Percentiles rank a stretch among this genome's conserved stretches.
These are phyloP conservation scores for Vitis hybrid DNA, from an alignment of 177 flowering plant genomes.

Conservation along the genomic window DNA sequence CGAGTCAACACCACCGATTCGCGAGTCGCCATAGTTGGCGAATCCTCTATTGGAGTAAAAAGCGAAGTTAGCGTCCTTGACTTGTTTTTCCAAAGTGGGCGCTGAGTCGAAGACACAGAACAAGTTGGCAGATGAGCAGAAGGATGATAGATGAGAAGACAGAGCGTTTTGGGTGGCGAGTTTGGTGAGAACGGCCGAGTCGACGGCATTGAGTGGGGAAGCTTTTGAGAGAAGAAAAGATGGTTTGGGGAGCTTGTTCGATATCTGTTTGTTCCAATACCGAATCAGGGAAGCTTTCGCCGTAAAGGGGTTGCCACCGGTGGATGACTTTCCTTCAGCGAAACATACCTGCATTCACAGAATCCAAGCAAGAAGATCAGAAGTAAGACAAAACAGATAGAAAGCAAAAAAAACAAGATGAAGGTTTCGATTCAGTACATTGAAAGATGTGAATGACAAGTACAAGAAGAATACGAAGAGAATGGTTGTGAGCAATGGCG, in stretches of 20 bases:
- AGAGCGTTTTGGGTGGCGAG: constrained; percentile 47
- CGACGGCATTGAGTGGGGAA: constrained; percentile 40
- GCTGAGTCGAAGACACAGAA: constrained; percentile 63
- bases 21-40: constrained; percentile 51
- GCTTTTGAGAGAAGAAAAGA: constrained; percentile 57
- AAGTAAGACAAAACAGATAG: neutral
- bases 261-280: constrained; percentile 66
- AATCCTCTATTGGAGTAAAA: constrained; percentile 40
- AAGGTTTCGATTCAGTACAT: constrained; percentile 11
- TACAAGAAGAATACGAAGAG: constrained; percentile 4
- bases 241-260: constrained; percentile 42
- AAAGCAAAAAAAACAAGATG: neutral
- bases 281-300: constrained; percentile 61
- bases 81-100: constrained; percentile 45
- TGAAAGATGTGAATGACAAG: constrained; percentile 16
- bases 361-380: neutral
- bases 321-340: constrained; percentile 2
- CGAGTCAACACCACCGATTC: constrained; percentile 36
- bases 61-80: constrained; percentile 30
- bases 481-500: no score
- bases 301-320: constrained; percentile 48
- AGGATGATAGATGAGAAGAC: constrained; percentile 38
- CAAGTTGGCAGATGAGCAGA: constrained; percentile 53
- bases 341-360: constrained; percentile 28
- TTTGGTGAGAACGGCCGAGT: constrained; percentile 44